Base-by-base conservation (phyloP, 768 basidiomycete species). In the Gelatoporia subvermispora region DNA sequence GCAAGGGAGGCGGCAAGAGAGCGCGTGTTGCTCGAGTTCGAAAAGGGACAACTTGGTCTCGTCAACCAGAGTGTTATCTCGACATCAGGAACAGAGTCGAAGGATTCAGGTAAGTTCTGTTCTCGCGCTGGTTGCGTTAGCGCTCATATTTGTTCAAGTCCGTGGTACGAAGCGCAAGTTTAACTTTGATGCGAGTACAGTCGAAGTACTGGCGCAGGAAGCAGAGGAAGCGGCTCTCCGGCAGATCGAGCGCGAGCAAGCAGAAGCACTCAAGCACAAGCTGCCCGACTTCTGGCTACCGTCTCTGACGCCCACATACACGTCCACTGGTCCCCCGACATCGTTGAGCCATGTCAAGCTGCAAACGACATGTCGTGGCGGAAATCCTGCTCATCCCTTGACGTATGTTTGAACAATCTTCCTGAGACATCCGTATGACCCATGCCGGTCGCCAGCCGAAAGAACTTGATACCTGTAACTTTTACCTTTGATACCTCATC, bases 221-320 rank as follows among this genome's bases (percentile, higher is more conserved):
- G 93, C 93, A 1, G 94, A 97, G 61, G 90, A 94, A 50, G 84
- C 82, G 17, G 96, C 96, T 0, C 69, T 94, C 42, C 75, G 76
- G 25, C 72, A 85, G 58, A 91, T 97, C 41, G 89, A 93, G 61
- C 74, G 76, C 28, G 93, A 96, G 64, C 88, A 90, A 56, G 85
- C 86, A 0, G 92, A 93, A 53, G 78, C 85, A 3, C 70, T 95
- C 48, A 88, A 85, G 50, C 78, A 81, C 51, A 96, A 97, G 65
- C 77, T 98, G 2, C 93, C 96, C 2, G 93, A 96, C 59, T 99
- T 96, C 64, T 99, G 96, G 96, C 74, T 99, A 35, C 93, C 93
- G 2, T 93, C 89, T 0, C 69, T 97, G 21, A 93, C 94, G 0
- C 94, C 94, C 0, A 94, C 78, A 39, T 81, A 88, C 66, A 69